Evolutionary conservation across 768 basidiomycete species (phyloP).

Genomic region (Russula compacta): DNA sequence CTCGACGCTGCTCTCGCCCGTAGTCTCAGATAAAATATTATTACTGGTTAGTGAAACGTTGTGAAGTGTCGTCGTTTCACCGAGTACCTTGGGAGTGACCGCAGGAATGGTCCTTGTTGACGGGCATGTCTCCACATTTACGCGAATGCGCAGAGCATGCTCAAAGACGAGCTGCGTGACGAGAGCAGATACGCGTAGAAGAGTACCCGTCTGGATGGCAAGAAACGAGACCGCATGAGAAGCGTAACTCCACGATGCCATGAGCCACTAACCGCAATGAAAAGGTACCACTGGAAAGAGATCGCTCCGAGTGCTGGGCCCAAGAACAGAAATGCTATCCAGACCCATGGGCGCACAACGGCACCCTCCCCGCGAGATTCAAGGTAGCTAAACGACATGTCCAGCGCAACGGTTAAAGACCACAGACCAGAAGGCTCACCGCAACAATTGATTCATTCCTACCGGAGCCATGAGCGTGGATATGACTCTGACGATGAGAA

Average conservation of each 20-base stretch:
- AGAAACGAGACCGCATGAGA: not conserved
- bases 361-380: constrained; percentile 44
- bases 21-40: not conserved
- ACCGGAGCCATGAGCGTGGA: constrained; percentile 25
- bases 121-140: constrained; percentile 33
- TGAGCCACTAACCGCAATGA: constrained; percentile 24
- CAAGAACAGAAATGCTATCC: constrained; percentile 45
- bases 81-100: constrained; percentile 20
- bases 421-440: constrained; percentile 16
- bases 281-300: constrained; percentile 46
- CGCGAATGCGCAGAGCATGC: constrained; percentile 44
- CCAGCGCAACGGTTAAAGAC: not conserved
- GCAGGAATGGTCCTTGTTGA: constrained; percentile 20
- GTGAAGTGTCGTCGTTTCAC: constrained; percentile 20
- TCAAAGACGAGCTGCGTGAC: constrained; percentile 48
- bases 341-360: constrained; percentile 55
- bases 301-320: constrained; percentile 39
- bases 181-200: constrained; percentile 37
- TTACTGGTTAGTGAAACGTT: constrained; percentile 19
- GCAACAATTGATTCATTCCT: constrained; percentile 27
- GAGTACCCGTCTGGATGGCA: constrained; percentile 25
- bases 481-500: constrained; percentile 3
- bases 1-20: constrained; percentile 14
- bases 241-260: not conserved
- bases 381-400: constrained; percentile 37